Base-by-base conservation (phyloP, 495 filamentous ascomycete genomes). In the Pseudomonodictys pantanalensis region DNA sequence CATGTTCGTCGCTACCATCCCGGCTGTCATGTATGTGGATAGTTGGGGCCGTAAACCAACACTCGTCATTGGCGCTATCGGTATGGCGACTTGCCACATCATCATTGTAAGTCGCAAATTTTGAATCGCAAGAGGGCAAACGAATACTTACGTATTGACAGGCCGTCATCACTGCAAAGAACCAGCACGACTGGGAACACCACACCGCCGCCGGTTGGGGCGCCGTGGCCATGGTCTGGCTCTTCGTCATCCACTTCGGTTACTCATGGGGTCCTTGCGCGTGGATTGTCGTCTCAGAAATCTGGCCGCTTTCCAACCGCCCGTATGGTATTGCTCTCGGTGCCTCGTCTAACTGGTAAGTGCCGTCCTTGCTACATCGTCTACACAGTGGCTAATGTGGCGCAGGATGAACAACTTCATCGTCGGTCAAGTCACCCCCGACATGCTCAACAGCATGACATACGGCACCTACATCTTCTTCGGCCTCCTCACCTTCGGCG, bases 391-490 rank as follows among this genome's bases (percentile, higher is more conserved):
- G 41, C 18, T 32, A 12, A 12, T 24, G 35, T 18, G 32, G 48
- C 10, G 79, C 62, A 77, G 84, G 79, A 76, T 86, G 77, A 82
- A 80, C 60, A 88, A 86, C 68, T 82, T 83, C 62, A 83, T 85
- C 63, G 85, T 91, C 54, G 86, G 86, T 20, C 80, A 88, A 71
- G 86, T 90, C 18, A 91, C 88, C 0, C 88, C 88, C 0, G 81
- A 86, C 63, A 88, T 92, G 86, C 78, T 93, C 11, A 74, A 77
- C 18, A 68, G 75, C 33, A 86, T 91, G 61, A 79, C 80, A 2
- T 92, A 86, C 73, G 89, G 88, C 56, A 90, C 89, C 8, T 92
- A 89, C 64, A 83, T 91, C 57, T 80, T 92, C 66, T 92, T 92
- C 65, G 89, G 87, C 0, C 62, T 85, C 6, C 75, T 91, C 52